These are phyloP conservation scores for Penicillium decumbens DNA, from an alignment of 2,329 filamentous ascomycete species.

Conservation along the genomic window DNA sequence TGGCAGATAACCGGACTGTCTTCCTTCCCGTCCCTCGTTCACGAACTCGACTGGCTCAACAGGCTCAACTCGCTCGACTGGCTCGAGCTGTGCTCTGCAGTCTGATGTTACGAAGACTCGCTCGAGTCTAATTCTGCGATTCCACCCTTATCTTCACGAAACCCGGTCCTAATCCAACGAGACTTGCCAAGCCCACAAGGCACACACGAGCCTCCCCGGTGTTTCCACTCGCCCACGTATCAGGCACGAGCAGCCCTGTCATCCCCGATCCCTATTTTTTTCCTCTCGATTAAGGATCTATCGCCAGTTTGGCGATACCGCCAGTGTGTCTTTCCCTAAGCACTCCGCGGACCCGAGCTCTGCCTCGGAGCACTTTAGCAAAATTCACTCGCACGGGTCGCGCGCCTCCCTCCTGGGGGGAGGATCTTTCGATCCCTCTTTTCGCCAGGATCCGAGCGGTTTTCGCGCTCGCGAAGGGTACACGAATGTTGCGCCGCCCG, in stretches of 20 bases:
- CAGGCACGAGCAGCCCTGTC: slow-evolving; percentile 7
- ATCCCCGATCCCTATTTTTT: slow-evolving; percentile 4
- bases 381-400: slow-evolving; percentile 55
- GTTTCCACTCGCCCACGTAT: slow-evolving; percentile 12
- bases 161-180: slow-evolving; percentile 1
- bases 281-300: slow-evolving; percentile 16
- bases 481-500: slow-evolving; percentile 36
- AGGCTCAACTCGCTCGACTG: slow-evolving; percentile 1
- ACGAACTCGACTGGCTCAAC: slow-evolving; percentile 9
- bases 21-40: slow-evolving; percentile 7
- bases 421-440: slow-evolving; percentile 51
- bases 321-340: slow-evolving; percentile 31
- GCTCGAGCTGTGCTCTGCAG: slow-evolving; percentile 4
- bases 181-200: slow-evolving; percentile 10
- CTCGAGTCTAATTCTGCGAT: slow-evolving; percentile 1
- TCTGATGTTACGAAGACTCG: slow-evolving; percentile 8
- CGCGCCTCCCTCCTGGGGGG: slow-evolving; percentile 58
- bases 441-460: slow-evolving; percentile 45
- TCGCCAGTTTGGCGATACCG: slow-evolving; percentile 31
- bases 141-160: neutral
- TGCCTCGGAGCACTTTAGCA: slow-evolving; percentile 43
- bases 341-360: slow-evolving; percentile 32
- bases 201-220: slow-evolving; percentile 15
- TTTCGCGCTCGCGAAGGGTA: slow-evolving; percentile 53
- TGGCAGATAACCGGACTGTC: neutral